Evolutionary conservation across 768 basidiomycete genomes (phyloP), one percentile per base, ranked within the genome.

Genomic region (Boletus rubroflammeus): DNA sequence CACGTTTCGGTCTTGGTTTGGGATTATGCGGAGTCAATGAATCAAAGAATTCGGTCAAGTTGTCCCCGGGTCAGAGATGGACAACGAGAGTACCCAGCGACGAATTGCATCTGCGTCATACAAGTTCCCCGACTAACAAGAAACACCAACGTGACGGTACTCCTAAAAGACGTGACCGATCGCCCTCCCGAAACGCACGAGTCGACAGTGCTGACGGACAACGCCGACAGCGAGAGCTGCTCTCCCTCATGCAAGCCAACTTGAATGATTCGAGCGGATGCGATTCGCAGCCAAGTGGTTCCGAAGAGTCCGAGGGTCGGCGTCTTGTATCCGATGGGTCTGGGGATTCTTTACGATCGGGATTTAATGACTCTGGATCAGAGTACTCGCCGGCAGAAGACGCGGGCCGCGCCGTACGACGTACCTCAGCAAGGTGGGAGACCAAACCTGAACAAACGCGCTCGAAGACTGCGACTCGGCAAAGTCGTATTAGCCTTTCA

Each of bases 331-430:
- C 65, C 4, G 58, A 63, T 21, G 55, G 53, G 5, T 67, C 65
- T 0, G 59, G 59, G 3, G 44, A 59, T 53, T 67, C 66, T 29
- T 45, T 60, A 23, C 62, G 60, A 15, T 60, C 61, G 4, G 61
- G 48, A 13, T 60, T 54, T 10, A 56, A 65, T 28, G 72, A 69
- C 28, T 66, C 67, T 41, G 67, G 61, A 35, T 68, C 63, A 6
- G 73, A 73, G 53, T 67, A 71, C 53, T 69, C 68, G 15, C 57
- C 63, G 4, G 64, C 44, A 23, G 67, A 66, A n/a, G 64, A 69
- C 40, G 47, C 56, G 29, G 46, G 52, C 13, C 46, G 42, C 25
- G 39, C 23, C 13, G 14, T 48, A 2, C 51, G 39, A 35, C 54
- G 29, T 13, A 34, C 23, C n/a, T 47, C 54, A 8, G 43, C 45